These are phyloP conservation scores for Papiliotrema nemorosa DNA, from an alignment of 1,284 basidiomycete genomes.

Conservation along the genomic window DNA sequence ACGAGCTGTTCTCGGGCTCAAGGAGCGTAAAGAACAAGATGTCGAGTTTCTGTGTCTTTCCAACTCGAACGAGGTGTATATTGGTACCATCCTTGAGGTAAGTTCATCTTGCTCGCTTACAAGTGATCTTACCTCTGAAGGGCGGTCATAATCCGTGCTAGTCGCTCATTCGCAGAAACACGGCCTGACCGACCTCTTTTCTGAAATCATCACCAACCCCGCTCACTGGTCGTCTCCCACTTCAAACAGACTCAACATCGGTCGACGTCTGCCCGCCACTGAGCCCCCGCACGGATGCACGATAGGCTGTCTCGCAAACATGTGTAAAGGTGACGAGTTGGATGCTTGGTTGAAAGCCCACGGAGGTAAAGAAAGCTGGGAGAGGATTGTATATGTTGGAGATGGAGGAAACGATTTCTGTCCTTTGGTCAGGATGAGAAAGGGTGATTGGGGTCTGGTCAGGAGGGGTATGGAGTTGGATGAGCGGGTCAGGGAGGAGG, in stretches of 20 bases:
- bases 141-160: too few relatives aligned
- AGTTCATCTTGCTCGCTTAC: slow-evolving; percentile 10
- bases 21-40: slow-evolving; percentile 58
- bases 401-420: slow-evolving; percentile 97
- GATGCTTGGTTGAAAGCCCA: slow-evolving; percentile 71
- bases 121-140: not conserved
- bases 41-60: slow-evolving; percentile 88
- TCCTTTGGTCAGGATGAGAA: slow-evolving; percentile 74
- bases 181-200: slow-evolving; percentile 68
- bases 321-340: slow-evolving; percentile 98
- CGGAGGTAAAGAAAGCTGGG: slow-evolving; percentile 59
- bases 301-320: slow-evolving; percentile 90
- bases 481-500: slow-evolving; percentile 68
- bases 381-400: slow-evolving; percentile 85
- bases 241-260: slow-evolving; percentile 71
- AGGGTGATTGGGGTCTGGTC: slow-evolving; percentile 62
- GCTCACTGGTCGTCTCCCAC: slow-evolving; percentile 67
- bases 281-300: slow-evolving; percentile 78
- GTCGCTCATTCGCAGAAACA: slow-evolving; percentile 55
- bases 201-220: slow-evolving; percentile 88
- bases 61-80: slow-evolving; percentile 92
- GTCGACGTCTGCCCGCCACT: slow-evolving; percentile 68
- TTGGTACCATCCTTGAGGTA: slow-evolving; percentile 80
- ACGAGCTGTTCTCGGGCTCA: slow-evolving; percentile 74
- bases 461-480: slow-evolving; percentile 72